Base-by-base conservation (phyloP, 257 asterid genomes). In the Orobanche coerulescens region DNA sequence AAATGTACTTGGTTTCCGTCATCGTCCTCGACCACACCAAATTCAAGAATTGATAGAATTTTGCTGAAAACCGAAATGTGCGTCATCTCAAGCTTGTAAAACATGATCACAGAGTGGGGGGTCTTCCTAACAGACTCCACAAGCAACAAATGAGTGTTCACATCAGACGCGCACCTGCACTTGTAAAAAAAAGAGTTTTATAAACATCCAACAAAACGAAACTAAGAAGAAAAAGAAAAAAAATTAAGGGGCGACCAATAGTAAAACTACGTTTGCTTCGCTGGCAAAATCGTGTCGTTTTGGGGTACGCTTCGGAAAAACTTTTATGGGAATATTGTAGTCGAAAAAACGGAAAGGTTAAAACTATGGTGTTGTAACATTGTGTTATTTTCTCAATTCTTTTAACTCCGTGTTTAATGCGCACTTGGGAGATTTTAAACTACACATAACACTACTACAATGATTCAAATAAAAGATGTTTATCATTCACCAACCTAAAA, bases 21-120 rank as follows among this genome's bases (percentile, higher is more conserved):
- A 28, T 25, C 44, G 64, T 55, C 71, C 49, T 2, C 12, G 11
- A 28, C 39, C 58, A 43, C 40, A 20, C 64, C 65, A 22, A 2
- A 3, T 3, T 66, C 64, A 43, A 66, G 64, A 43, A 66, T 55
- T 18, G 71, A 66, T 8, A 66, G 37, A 8, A 66, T 19, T 19
- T 56, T 43, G 58, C 71, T 66, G 8, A 54, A 65, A 54, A 42
- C 64, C 28, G 71, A 40, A n/a, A 55, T 18, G 64, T 55, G 64
- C 15, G 64, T 64, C 48, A 19, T 30, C 64, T 65, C 71, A 40
- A 65, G 64, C 19, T 31, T 22, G 30, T 65, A 62, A 39, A 65
- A 65, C 2, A 65, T 16, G 15, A 65, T 30, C 5, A 65, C 70
- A 36, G 43, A 64, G 44, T 64, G 49, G 15, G 69, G 69, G 16